A percentile compares a stretch with the other conserved stretches of the same genome.
phyloP scores from a whole-genome alignment of 768 basidiomycete genomes.

The Melanogaster broomeanus region DNA sequence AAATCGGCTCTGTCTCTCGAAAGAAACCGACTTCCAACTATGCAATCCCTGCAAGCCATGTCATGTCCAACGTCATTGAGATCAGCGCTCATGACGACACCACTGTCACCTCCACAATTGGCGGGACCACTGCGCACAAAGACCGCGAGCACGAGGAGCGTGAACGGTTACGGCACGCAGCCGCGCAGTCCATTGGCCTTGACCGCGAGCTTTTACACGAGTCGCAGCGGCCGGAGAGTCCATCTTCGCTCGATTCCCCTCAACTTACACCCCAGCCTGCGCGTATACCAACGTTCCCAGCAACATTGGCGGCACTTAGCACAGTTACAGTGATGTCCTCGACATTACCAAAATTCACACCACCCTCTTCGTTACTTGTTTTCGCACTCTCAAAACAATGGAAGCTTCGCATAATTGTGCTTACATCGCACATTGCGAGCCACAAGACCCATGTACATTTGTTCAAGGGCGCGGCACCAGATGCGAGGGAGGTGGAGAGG shows the following conservation, averaged over 20 bases:
- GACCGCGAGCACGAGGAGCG: slow-evolving; percentile 74
- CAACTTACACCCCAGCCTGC: slow-evolving; percentile 7
- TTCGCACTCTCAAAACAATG: slow-evolving; percentile 75
- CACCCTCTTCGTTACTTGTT: slow-evolving; percentile 66
- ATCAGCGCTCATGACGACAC: slow-evolving; percentile 49
- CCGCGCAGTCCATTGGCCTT: slow-evolving; percentile 76
- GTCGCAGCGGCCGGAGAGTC: slow-evolving; percentile 22
- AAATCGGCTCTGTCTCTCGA: slow-evolving; percentile 41
- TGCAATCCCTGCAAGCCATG: slow-evolving; percentile 34
- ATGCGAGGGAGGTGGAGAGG: slow-evolving; percentile 73
- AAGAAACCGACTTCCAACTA: slow-evolving; percentile 37
- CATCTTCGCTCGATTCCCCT: slow-evolving; percentile 18
- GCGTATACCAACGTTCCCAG: slow-evolving; percentile 60
- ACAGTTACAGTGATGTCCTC: slow-evolving; percentile 55
- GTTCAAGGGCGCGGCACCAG: slow-evolving; percentile 60
- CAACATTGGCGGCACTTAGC: slow-evolving; percentile 49
- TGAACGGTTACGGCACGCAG: slow-evolving; percentile 70
- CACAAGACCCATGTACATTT: slow-evolving; percentile 63
- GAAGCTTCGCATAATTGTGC: slow-evolving; percentile 64
- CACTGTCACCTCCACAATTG: slow-evolving; percentile 11
- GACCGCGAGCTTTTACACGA: slow-evolving; percentile 51
- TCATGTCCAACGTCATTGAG: slow-evolving; percentile 74
- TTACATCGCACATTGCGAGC: slow-evolving; percentile 44
- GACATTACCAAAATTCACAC: slow-evolving; percentile 67
- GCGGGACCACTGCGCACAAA: slow-evolving; percentile 25